phyloP scores from a whole-genome alignment of 2,329 filamentous ascomycete genomes.

The Pseudopyrenochaeta lycopersici region DNA sequence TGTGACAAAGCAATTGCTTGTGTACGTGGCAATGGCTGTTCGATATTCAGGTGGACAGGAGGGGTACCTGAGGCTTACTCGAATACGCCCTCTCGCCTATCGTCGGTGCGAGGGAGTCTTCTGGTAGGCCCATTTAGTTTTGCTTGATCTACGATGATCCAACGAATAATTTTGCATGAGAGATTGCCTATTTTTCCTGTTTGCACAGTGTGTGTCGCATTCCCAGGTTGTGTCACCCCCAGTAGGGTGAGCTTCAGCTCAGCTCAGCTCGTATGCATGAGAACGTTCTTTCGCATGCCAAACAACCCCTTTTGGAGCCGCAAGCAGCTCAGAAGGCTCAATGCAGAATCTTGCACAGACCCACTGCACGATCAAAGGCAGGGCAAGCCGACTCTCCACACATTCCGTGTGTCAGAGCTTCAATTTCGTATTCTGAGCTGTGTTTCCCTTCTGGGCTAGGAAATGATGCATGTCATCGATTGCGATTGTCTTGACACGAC shows the following conservation, averaged over 20 bases:
- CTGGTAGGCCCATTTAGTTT: conserved; percentile 4
- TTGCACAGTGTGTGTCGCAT: conserved; percentile 4
- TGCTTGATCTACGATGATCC: not conserved
- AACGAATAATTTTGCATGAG: conserved; percentile 9
- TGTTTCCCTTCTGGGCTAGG: conserved; percentile 7
- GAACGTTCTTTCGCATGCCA: conserved; percentile 11
- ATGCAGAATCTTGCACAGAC: conserved; percentile 16
- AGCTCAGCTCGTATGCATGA: conserved; percentile 25
- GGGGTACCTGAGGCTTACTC: conserved; percentile 8
- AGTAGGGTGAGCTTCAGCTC: conserved; percentile 8
- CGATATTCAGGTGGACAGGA: conserved; percentile 6
- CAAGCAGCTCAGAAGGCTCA: conserved; percentile 15
- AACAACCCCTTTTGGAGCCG: conserved; percentile 11
- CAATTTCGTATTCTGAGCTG: conserved; percentile 2
- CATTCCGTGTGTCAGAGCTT: conserved; percentile 1
- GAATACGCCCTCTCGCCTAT: conserved; percentile 1
- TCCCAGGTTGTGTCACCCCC: not conserved
- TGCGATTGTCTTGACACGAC: conserved; percentile 15
- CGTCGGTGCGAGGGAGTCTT: conserved; percentile 1
- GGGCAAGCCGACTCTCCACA: not conserved
- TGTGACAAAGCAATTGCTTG: conserved; percentile 13
- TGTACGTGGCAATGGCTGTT: not conserved
- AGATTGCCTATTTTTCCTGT: conserved; percentile 3
- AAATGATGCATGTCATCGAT: conserved; percentile 41
- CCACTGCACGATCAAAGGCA: conserved; percentile 4